A percentile compares a stretch with the other conserved stretches of the same genome.
Conservation (phyloP, 2,329 filamentous ascomycete genomes). For the Penicillium digitatum region DNA sequence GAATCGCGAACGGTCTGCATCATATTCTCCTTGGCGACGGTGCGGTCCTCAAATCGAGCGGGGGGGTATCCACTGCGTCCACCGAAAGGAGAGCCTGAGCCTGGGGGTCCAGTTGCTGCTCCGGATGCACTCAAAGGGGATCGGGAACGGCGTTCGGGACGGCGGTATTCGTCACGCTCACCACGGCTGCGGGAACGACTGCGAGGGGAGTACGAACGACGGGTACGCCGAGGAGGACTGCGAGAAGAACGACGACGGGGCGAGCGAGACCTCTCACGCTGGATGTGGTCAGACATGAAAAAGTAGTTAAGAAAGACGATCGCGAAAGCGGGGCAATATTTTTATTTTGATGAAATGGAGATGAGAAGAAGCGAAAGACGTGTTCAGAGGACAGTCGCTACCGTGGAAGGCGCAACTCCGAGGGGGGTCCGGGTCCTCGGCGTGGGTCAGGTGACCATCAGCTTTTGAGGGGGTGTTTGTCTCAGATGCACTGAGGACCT, state of each 20-base stretch:
- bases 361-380: constrained; percentile 8
- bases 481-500: constrained; percentile 17
- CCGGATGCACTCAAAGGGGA: constrained; percentile 77
- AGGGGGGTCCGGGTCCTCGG: constrained; percentile 5
- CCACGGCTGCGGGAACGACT: constrained; percentile 70
- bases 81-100: constrained; percentile 55
- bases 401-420: background rate
- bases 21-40: constrained; percentile 85
- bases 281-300: constrained; percentile 36
- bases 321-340: background rate
- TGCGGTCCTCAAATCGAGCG: constrained; percentile 75
- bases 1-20: constrained; percentile 91
- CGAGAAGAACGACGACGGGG: constrained; percentile 66
- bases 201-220: constrained; percentile 74
- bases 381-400: constrained; percentile 6
- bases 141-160: constrained; percentile 70
- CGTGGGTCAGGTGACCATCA: constrained; percentile 21
- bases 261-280: constrained; percentile 74
- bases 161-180: constrained; percentile 65
- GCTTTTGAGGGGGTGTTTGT: constrained; percentile 10
- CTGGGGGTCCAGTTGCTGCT: constrained; percentile 61
- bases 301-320: background rate
- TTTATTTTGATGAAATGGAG: background rate
- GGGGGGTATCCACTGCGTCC: constrained; percentile 63
- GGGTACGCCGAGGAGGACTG: constrained; percentile 72